Conservation (phyloP, 2,329 filamentous ascomycete genomes). For the Scleromitrula shiraiana region DNA sequence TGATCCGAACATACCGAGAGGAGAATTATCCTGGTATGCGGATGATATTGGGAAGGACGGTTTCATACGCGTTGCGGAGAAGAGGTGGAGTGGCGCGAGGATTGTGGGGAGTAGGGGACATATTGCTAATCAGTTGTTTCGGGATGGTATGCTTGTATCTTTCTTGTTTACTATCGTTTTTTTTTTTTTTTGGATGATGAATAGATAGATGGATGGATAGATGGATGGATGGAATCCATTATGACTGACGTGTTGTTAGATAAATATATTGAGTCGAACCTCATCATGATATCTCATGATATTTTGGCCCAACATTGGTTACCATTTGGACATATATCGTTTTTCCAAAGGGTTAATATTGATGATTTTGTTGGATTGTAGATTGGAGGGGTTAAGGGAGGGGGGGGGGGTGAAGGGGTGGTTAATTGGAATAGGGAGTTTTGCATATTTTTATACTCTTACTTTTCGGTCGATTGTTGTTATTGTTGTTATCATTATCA, state of each 20-base stretch:
- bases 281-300: slow-evolving; percentile 73
- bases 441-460: no score
- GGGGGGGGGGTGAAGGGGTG: no score
- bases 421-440: no score
- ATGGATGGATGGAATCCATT: no score
- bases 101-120: slow-evolving; percentile 71
- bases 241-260: slow-evolving; percentile 41
- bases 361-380: slow-evolving; percentile 36
- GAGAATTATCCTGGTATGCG: slow-evolving; percentile 73
- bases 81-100: slow-evolving; percentile 66
- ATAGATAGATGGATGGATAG: no score
- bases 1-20: slow-evolving; percentile 81
- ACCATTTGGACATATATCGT: slow-evolving; percentile 50
- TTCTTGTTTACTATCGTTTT: slow-evolving; percentile 14
- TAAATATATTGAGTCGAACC: slow-evolving; percentile 63
- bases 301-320: slow-evolving; percentile 78
- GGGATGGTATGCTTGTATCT: slow-evolving; percentile 65
- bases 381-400: neutral
- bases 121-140: slow-evolving; percentile 66
- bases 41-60: slow-evolving; percentile 66
- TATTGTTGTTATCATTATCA: no score
- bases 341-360: slow-evolving; percentile 52
- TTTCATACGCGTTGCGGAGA: slow-evolving; percentile 53
- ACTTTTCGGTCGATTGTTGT: no score
- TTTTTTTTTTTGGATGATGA: neutral